Evolutionary conservation across 331 rosid genomes (phyloP).

Genomic region (Prunus yedoensis): DNA sequence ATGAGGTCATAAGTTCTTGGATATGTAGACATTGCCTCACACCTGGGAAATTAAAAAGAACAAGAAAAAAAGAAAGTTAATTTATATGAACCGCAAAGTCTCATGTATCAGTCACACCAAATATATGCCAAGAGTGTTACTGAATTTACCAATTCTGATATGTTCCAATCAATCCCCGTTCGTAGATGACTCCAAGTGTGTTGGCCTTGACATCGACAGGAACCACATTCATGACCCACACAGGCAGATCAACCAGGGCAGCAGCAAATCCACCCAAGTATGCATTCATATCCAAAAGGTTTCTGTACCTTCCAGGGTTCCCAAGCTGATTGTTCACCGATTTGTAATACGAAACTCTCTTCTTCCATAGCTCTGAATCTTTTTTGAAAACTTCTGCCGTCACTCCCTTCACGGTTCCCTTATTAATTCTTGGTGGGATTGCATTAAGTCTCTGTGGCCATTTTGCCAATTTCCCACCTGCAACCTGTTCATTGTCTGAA

Average conservation of each 20-base stretch:
- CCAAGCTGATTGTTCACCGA: slow-evolving; percentile 52
- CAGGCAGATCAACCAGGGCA: slow-evolving; percentile 54
- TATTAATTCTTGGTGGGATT: slow-evolving; percentile 67
- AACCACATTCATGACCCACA: slow-evolving; percentile 93
- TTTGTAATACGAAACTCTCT: slow-evolving; percentile 60
- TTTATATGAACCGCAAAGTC: neutral
- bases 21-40: slow-evolving; percentile 94
- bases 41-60: slow-evolving; percentile 44
- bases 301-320: slow-evolving; percentile 64
- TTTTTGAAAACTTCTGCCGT: slow-evolving; percentile 38
- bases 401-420: slow-evolving; percentile 55
- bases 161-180: slow-evolving; percentile 76
- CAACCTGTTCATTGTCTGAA: slow-evolving; percentile 42
- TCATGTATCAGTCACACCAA: neutral
- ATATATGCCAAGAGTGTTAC: neutral
- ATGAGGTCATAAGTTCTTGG: slow-evolving; percentile 85
- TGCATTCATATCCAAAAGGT: slow-evolving; percentile 82
- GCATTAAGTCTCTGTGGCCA: slow-evolving; percentile 71
- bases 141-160: slow-evolving; percentile 69
- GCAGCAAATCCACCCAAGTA: slow-evolving; percentile 81
- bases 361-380: slow-evolving; percentile 61
- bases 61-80: neutral
- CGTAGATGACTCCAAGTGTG: slow-evolving; percentile 74
- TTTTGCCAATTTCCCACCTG: slow-evolving; percentile 62
- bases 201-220: slow-evolving; percentile 59